A percentile compares a stretch with the other conserved stretches of the same genome.
Conservation (phyloP, 805 yeast genomes). For the Yarrowia sp. region DNA sequence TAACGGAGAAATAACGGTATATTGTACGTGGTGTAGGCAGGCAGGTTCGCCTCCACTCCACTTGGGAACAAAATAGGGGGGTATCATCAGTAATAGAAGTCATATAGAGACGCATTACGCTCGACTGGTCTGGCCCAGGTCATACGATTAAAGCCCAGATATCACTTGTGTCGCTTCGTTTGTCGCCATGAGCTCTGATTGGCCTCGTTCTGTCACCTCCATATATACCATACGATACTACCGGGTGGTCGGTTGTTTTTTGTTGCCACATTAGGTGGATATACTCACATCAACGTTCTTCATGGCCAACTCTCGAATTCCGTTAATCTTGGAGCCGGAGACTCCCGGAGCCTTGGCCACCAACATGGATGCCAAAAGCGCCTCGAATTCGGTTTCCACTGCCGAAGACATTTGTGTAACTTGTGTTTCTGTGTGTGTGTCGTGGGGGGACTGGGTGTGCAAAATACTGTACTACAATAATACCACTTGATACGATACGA, state of each 20-base stretch:
- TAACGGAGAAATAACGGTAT: slow-evolving; percentile 11
- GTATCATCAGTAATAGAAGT: not conserved
- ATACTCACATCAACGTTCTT: slow-evolving; percentile 59
- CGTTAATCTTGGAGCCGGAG: slow-evolving; percentile 92
- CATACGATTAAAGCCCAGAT: slow-evolving; percentile 2
- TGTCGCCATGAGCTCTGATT: not conserved
- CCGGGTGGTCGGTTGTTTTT: not conserved
- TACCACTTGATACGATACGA: slow-evolving; percentile 38
- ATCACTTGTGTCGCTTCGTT: not conserved
- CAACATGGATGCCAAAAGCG: slow-evolving; percentile 45
- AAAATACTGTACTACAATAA: slow-evolving; percentile 36
- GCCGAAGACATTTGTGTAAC: slow-evolving; percentile 33
- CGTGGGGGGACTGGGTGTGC: not conserved
- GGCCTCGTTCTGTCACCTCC: not conserved
- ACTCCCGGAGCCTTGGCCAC: slow-evolving; percentile 75
- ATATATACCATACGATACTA: slow-evolving; percentile 21
- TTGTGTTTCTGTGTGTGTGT: slow-evolving; percentile 1
- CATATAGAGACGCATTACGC: not conserved
- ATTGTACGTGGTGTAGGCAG: slow-evolving; percentile 1
- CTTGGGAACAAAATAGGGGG: slow-evolving; percentile 9
- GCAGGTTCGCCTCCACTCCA: not conserved
- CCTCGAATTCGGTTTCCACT: slow-evolving; percentile 38
- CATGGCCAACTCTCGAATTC: slow-evolving; percentile 78
- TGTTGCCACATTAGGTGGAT: not conserved
- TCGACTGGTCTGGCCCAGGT: not conserved